Evolutionary conservation across 345 rosid genomes (phyloP), one percentile per base, ranked within the genome.

Genomic region (Eucalyptus tenuipes): DNA sequence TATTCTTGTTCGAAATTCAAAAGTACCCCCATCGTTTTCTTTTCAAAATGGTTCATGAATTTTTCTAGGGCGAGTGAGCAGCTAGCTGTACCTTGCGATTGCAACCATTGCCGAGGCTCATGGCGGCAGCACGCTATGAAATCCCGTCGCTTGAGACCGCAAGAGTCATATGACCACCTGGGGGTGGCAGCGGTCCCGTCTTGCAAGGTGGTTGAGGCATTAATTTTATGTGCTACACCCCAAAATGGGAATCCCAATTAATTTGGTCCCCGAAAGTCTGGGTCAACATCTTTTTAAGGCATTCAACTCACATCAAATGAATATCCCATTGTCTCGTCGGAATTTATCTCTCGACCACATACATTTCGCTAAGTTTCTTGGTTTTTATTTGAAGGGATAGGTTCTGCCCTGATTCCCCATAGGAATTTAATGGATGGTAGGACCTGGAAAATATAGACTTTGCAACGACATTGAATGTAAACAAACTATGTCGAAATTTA

Each of bases 401-500:
- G 61, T 55, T 55, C 61, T 55, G 13, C 0, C 27, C 1, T 24
- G 61, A 4, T 55, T 55, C 29, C 13, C 13, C 13, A 2, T 25
- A 24, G 13, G 29, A 55, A 55, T 55, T 55, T 55, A 22, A 24
- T 55, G 0, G 6, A 55, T 55, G 61, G 29, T 22, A 55, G 29
- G 29, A 22, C 20, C 29, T 55, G 29, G 13, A 10, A 55, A 4
- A 55, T 55, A 55, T 10, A 55, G 13, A 55, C 29, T 55, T 0
- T 25, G 0, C 13, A 55, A 24, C 0, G 3, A 20, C 0, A 52
- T 0, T 50, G 55, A 52, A 52, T 0, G 25, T 20, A 52, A 20
- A 20, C 1, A 52, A 3, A 52, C 2, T 55, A 55, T 10, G 0
- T 0, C 0, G 1, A 22, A 55, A 24, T 55, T 55, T 55, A 24